These are phyloP conservation scores for Gaertneriomyces semiglobifer DNA, from an alignment of 192 early-diverging fungal species.

Conservation along the genomic window DNA sequence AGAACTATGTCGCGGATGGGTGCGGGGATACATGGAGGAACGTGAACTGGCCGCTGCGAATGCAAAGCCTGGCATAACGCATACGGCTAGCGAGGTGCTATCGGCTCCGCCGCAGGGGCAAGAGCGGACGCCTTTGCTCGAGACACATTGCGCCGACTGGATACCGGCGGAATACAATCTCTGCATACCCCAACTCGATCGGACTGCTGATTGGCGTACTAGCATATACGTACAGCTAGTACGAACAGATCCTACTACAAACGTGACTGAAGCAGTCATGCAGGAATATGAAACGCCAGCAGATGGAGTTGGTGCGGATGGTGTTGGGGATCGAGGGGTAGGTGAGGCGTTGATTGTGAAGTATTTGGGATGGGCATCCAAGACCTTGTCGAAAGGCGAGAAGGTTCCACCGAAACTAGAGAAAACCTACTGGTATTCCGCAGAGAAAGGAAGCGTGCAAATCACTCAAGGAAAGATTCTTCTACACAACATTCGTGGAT, in stretches of 20 bases:
- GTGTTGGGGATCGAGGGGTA: constrained; percentile 11
- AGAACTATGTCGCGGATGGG: constrained; percentile 32
- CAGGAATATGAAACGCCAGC: constrained; percentile 12
- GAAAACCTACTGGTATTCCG: constrained; percentile 31
- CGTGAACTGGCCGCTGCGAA: neutral
- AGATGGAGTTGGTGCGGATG: constrained; percentile 19
- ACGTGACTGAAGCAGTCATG: neutral
- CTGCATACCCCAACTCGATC: constrained; percentile 3
- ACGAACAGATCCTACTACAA: neutral
- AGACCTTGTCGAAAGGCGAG: neutral
- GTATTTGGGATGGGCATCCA: constrained; percentile 27
- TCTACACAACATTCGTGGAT: constrained; percentile 22
- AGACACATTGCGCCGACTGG: constrained; percentile 10
- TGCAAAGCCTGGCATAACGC: neutral
- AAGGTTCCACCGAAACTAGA: constrained; percentile 16
- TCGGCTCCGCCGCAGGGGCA: constrained; percentile 7
- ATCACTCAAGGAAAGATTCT: constrained; percentile 30
- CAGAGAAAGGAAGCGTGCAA: constrained; percentile 27
- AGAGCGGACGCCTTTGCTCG: neutral
- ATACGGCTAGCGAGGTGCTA: constrained; percentile 12
- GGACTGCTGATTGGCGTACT: neutral
- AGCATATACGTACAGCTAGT: constrained; percentile 11
- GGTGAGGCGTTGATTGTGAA: constrained; percentile 22
- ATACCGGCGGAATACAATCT: constrained; percentile 23
- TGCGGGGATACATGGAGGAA: constrained; percentile 24